A percentile compares a stretch with the other conserved stretches of the same genome.
Evolutionary conservation across 148 eudicot genomes (phyloP).

Genomic region (Selenicereus undatus): DNA sequence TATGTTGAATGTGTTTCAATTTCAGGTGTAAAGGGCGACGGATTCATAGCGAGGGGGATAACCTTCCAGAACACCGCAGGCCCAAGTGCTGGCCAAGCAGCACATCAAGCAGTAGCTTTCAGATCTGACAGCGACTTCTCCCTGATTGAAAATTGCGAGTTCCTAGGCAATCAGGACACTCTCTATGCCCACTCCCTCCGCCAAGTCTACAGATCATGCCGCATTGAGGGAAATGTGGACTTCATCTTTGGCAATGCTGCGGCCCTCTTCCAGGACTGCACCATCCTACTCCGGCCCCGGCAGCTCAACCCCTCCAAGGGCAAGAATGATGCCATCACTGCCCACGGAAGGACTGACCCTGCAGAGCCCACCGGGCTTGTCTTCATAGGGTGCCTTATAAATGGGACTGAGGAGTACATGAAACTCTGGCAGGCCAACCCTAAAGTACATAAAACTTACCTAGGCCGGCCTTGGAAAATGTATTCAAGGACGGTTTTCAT

Average conservation of each 20-base stretch:
- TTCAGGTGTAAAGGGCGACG: constrained; percentile 69
- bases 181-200: constrained; percentile 80
- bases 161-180: constrained; percentile 88
- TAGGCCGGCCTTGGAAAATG: constrained; percentile 94
- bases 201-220: constrained; percentile 70
- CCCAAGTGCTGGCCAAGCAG: constrained; percentile 70
- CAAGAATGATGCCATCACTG: constrained; percentile 71
- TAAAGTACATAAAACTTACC: constrained; percentile 53
- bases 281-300: constrained; percentile 62
- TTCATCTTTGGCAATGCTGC: constrained; percentile 86
- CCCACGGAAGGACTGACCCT: constrained; percentile 80
- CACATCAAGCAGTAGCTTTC: constrained; percentile 90
- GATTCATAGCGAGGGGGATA: constrained; percentile 80
- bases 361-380: constrained; percentile 71
- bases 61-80: constrained; percentile 88
- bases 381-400: constrained; percentile 50
- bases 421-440: constrained; percentile 51
- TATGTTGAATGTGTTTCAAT: not conserved
- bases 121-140: constrained; percentile 81
- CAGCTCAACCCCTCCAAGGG: constrained; percentile 65
- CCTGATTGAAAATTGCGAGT: constrained; percentile 66
- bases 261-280: constrained; percentile 67
- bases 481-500: constrained; percentile 70
- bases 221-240: constrained; percentile 76
- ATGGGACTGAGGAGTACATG: constrained; percentile 74